Evolutionary conservation across 2,329 filamentous ascomycete species (phyloP), one percentile per base, ranked within the genome.

Genomic region (Neospermospora avenae): DNA sequence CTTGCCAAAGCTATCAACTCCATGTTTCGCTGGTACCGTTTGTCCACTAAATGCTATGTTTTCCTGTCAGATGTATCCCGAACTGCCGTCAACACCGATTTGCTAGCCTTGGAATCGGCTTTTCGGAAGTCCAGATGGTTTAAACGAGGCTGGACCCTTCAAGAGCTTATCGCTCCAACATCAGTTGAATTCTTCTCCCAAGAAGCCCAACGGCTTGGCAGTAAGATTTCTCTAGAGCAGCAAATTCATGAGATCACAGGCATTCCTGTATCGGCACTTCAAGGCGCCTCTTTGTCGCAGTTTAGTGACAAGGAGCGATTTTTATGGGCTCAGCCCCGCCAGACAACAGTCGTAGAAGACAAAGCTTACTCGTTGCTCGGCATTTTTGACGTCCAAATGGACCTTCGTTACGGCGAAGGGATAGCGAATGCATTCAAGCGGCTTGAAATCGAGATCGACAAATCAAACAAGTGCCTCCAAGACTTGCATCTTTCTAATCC

Each of bases 341-440:
- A 65, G 2, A 77, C 76, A 0, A 73, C 69, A 0, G 62, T 73
- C 3, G 14, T 42, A 0, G 77, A 80, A 53, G 77, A 79, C 41
- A 70, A 72, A 18, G 76, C 77, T 0, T 80, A 53, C 39, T 53
- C 49, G 49, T n/a, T 57, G 8, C 48, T 57, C 48, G 42, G 54
- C 5, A 80, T 48, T 77, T 79, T 80, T 37, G 69, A 69, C 2
- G 70, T 80, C 35, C 74, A 76, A 34, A 77, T 80, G 74, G 72
- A 77, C 0, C 63, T 78, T 8, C 45, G 78, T 0, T 80, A 80
- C 58, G 48, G 77, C 1, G 74, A 76, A 55, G 73, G 73, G 0
- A 1, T 24, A 0, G 62, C 35, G 16, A 69, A 67, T 0, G 71
- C 75, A 0, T 76, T 76, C 24, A 20, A 55, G 0, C 65, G 75